These are phyloP conservation scores for Candida ulmi DNA, from an alignment of 805 yeast genomes.

Conservation along the genomic window DNA sequence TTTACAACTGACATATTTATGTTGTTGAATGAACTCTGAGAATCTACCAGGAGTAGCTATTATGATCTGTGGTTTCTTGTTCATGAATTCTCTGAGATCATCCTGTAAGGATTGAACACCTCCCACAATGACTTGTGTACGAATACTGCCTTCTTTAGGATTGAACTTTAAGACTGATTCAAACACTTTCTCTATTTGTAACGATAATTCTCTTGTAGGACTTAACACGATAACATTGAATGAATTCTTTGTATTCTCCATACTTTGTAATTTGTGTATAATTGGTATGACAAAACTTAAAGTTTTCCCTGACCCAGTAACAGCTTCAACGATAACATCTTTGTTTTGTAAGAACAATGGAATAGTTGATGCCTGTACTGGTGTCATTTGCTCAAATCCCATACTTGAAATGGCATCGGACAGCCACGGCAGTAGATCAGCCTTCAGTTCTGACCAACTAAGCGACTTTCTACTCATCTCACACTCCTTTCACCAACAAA, in stretches of 20 bases:
- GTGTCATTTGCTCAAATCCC: conserved; percentile 84
- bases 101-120: conserved; percentile 59
- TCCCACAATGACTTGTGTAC: conserved; percentile 61
- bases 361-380: conserved; percentile 93
- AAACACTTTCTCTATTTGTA: conserved; percentile 67
- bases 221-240: conserved; percentile 69
- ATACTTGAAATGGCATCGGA: conserved; percentile 59
- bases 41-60: conserved; percentile 93
- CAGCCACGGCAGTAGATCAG: conserved; percentile 63
- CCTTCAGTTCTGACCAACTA: conserved; percentile 54
- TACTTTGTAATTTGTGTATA: conserved; percentile 50
- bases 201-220: conserved; percentile 61
- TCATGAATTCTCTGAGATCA: conserved; percentile 57
- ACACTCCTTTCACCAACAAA: no score
- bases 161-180: conserved; percentile 50
- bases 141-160: conserved; percentile 43
- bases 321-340: conserved; percentile 96
- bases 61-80: conserved; percentile 61
- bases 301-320: conserved; percentile 98
- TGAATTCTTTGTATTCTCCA: conserved; percentile 35
- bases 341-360: conserved; percentile 80
- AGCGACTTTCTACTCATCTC: conserved; percentile 36
- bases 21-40: conserved; percentile 55
- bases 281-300: conserved; percentile 84
- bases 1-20: conserved; percentile 46